A percentile compares a stretch with the other conserved stretches of the same genome.
Evolutionary conservation across 140 eudicot species (phyloP).

Genomic region (Stevia rebaudiana): DNA sequence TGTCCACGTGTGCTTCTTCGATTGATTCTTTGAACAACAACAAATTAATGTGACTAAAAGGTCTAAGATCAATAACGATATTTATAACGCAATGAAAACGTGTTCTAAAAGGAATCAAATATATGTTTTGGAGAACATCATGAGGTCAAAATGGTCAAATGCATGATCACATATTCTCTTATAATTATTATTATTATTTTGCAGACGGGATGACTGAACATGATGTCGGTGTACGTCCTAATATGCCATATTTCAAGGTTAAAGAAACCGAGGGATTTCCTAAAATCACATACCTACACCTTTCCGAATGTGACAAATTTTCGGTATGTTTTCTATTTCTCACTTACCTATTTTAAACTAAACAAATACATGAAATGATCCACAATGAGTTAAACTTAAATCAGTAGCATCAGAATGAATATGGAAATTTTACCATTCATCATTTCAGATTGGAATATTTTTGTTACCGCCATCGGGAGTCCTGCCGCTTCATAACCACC

Average conservation of each 20-base stretch:
- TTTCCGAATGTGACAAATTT: constrained; percentile 71
- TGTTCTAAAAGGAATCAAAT: neutral
- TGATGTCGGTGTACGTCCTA: constrained; percentile 61
- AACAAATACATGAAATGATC: neutral
- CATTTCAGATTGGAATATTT: constrained; percentile 75
- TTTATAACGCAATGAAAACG: neutral
- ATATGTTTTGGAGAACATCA: neutral
- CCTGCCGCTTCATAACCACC: constrained; percentile 85
- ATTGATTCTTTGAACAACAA: neutral
- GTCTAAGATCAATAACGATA: constrained; percentile 5
- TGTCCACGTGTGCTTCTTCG: neutral
- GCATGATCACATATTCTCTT: neutral
- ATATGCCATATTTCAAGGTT: constrained; percentile 61
- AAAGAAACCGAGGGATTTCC: constrained; percentile 38
- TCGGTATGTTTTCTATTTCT: constrained; percentile 44
- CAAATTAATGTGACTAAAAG: neutral
- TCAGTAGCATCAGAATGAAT: neutral
- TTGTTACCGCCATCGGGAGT: constrained; percentile 83
- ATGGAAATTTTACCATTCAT: neutral
- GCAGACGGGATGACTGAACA: constrained; percentile 57
- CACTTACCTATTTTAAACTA: neutral
- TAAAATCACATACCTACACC: constrained; percentile 69
- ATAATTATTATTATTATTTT: neutral
- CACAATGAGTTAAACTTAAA: neutral
- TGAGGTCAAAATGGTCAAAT: constrained; percentile 8